Conservation (phyloP, 2,329 filamentous ascomycete species). For the Endocalyx cinctus region DNA sequence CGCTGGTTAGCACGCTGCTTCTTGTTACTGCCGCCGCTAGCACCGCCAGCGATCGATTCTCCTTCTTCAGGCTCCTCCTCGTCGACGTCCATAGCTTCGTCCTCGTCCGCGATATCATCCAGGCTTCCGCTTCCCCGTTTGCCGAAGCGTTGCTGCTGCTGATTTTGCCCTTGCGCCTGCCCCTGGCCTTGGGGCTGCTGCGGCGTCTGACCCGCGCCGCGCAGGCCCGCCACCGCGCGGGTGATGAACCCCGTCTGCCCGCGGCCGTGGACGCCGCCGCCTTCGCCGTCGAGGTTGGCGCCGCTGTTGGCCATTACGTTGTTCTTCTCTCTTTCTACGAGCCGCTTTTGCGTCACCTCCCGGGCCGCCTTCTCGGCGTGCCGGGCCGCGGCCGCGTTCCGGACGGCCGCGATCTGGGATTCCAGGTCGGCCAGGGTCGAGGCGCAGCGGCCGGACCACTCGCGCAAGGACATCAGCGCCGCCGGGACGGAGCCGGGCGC, state of each 20-base stretch:
- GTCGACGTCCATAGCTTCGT: slow-evolving; percentile 54
- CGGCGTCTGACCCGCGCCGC: not conserved
- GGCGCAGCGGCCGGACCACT: slow-evolving; percentile 77
- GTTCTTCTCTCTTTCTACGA: slow-evolving; percentile 42
- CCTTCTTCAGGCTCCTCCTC: slow-evolving; percentile 43
- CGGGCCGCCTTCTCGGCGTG: slow-evolving; percentile 45
- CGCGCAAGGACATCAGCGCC: slow-evolving; percentile 63
- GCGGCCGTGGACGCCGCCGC: slow-evolving; percentile 7
- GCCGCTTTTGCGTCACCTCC: slow-evolving; percentile 42
- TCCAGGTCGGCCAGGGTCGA: slow-evolving; percentile 71
- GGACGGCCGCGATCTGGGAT: slow-evolving; percentile 65
- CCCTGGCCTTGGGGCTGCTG: too few relatives aligned
- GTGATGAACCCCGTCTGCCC: slow-evolving; percentile 1
- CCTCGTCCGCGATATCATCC: slow-evolving; percentile 32
- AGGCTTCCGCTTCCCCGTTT: slow-evolving; percentile 30
- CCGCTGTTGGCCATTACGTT: too few relatives aligned
- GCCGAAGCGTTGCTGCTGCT: slow-evolving; percentile 20
- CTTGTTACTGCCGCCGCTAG: too few relatives aligned
- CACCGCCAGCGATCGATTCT: slow-evolving; percentile 38
- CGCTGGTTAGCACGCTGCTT: too few relatives aligned
- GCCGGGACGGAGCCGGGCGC: slow-evolving; percentile 64
- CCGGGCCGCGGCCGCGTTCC: slow-evolving; percentile 49
- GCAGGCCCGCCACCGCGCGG: not conserved
- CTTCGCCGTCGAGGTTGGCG: slow-evolving; percentile 18
- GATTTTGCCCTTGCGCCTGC: slow-evolving; percentile 13